Base-by-base conservation (phyloP, 768 basidiomycete species). In the Hysterangium stoloniferum region DNA sequence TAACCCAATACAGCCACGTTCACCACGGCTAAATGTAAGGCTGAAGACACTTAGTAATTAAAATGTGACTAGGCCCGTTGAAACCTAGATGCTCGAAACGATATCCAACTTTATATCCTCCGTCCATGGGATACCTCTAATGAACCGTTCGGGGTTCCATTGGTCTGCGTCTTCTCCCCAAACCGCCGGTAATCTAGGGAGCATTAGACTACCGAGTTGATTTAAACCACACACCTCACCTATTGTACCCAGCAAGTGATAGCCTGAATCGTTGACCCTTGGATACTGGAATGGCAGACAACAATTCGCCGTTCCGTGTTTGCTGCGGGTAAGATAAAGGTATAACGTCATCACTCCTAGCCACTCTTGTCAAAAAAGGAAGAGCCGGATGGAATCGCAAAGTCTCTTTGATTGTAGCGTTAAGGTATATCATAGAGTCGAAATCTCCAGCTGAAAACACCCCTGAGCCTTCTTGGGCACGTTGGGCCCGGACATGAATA, bases 381-480 rank as follows among this genome's bases (percentile, higher is more conserved):
- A 61, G 61, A 28, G 67, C 60, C 0, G 66, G 64, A 44, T 69
- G 65, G 9, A 65, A 53, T 5, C 68, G 63, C 33, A 69, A 52
- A 3, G 56, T 52, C 51, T 66, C 63, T 61, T 70, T 69, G 42
- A 69, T 57, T 2, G 54, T 58, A 7, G 69, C 68, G 27, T 61
- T 58, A n/a, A 58, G 52, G 42, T 60, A 62, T 8, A 59, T 24
- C 68, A 70, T 64, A 17, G 55, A 37, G 27, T 69, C 68, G 8
- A 67, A 53, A 45, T 70, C n/a, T n/a, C n/a, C 69, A 2, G 55
- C 47, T 4, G 64, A 56, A 4, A 57, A 54, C 37, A 68, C 56
- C 15, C 65, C 61, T 4, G 54, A 25, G 13, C 59, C 59, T 7
- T 61, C 63, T 9, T 61, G 59, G 20, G 48, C 56, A 32, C 45